Evolutionary conservation across 805 yeast species (phyloP).

Genomic region (Yarrowia bubula): DNA sequence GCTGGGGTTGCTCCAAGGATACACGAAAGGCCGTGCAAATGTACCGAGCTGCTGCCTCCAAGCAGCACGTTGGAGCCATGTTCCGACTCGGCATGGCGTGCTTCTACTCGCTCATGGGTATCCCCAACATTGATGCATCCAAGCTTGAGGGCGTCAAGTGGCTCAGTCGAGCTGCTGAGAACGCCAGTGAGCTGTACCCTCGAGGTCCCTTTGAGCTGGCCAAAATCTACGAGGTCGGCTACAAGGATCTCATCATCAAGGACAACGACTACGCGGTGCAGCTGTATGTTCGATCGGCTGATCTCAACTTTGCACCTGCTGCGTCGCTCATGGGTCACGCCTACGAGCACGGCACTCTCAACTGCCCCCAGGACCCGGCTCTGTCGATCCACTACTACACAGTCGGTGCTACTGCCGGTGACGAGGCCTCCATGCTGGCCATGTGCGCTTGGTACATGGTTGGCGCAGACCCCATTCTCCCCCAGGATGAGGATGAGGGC

Average conservation of each 20-base stretch:
- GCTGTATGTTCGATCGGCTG: constrained; percentile 83
- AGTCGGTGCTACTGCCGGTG: constrained; percentile 84
- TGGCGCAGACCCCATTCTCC: constrained; percentile 82
- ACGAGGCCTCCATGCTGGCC: constrained; percentile 85
- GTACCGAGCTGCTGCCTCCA: constrained; percentile 80
- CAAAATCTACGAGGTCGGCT: constrained; percentile 78
- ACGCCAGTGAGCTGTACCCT: constrained; percentile 77
- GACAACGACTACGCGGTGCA: constrained; percentile 83
- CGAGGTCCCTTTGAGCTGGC: constrained; percentile 96
- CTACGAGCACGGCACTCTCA: constrained; percentile 73
- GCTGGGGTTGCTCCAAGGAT: constrained; percentile 87
- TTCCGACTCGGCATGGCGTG: constrained; percentile 85
- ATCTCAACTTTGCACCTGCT: constrained; percentile 78
- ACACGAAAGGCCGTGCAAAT: constrained; percentile 82
- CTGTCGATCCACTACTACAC: constrained; percentile 90
- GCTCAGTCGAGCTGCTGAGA: constrained; percentile 82
- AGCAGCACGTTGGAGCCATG: constrained; percentile 97
- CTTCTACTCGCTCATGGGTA: constrained; percentile 81
- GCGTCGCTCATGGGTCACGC: constrained; percentile 76
- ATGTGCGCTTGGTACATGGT: constrained; percentile 96
- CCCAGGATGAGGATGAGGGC: constrained; percentile 77
- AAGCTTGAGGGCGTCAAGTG: constrained; percentile 89
- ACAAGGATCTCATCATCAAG: constrained; percentile 78
- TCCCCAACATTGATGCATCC: constrained; percentile 58
- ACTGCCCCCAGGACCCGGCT: constrained; percentile 72